Conservation (phyloP, 148 eudicot genomes). For the Limonium bicolor region DNA sequence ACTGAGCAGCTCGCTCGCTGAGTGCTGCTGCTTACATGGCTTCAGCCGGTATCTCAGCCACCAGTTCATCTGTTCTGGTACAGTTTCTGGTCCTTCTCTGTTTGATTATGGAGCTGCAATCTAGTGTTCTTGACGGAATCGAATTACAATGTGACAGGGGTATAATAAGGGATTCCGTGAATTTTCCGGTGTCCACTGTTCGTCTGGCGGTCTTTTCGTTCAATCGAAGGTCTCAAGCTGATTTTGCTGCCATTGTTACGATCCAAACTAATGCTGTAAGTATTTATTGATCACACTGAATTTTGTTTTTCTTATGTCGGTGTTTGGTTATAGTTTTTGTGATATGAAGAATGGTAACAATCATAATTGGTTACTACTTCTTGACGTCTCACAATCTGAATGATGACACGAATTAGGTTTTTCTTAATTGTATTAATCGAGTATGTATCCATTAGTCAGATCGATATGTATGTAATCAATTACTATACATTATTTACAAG, state of each 20-base stretch:
- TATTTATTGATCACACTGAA: background rate
- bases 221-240: constrained; percentile 35
- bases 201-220: constrained; percentile 36
- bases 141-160: constrained; percentile 23
- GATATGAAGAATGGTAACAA: background rate
- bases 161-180: constrained; percentile 73
- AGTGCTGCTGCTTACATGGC: constrained; percentile 32
- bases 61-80: constrained; percentile 60
- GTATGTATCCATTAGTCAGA: background rate
- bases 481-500: background rate
- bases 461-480: background rate
- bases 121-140: background rate
- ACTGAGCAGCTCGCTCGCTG: background rate
- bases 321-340: background rate
- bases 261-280: constrained; percentile 77
- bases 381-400: background rate
- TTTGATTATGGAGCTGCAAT: background rate
- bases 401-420: background rate
- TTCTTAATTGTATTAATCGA: background rate
- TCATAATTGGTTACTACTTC: background rate
- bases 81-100: background rate
- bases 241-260: constrained; percentile 40
- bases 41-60: constrained; percentile 59
- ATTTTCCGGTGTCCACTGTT: constrained; percentile 47
- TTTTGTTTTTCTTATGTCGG: background rate